These are phyloP conservation scores for Colletotrichum sansevieriae DNA, from an alignment of 2,329 filamentous ascomycete genomes.

Conservation along the genomic window DNA sequence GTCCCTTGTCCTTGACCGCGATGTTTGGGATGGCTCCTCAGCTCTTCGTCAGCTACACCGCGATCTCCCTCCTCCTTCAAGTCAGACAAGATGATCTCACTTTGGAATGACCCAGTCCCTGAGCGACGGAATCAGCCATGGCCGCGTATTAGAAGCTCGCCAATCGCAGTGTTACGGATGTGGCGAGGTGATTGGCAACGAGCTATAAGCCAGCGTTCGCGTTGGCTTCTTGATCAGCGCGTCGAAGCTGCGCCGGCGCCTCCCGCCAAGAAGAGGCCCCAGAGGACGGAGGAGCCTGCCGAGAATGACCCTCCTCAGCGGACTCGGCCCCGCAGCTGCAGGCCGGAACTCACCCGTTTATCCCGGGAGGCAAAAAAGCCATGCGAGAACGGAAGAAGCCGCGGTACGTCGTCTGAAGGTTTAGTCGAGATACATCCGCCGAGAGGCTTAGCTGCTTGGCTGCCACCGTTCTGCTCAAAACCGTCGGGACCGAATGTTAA, in stretches of 20 bases:
- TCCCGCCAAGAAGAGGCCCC: constrained; percentile 23
- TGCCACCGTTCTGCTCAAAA: neutral
- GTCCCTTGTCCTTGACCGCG: neutral
- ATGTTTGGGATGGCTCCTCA: neutral
- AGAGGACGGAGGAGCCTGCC: constrained; percentile 10
- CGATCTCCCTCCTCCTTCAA: neutral
- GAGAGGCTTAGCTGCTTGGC: constrained; percentile 12
- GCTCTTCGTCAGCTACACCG: neutral
- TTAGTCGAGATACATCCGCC: constrained; percentile 1
- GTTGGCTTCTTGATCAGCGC: constrained; percentile 20
- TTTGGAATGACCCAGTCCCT: constrained; percentile 8
- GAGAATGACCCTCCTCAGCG: neutral
- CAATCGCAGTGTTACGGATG: constrained; percentile 22
- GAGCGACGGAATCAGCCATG: constrained; percentile 19
- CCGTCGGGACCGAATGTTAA: constrained; percentile 31
- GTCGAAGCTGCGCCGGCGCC: constrained; percentile 20
- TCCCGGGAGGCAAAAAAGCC: constrained; percentile 10
- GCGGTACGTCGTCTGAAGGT: constrained; percentile 28
- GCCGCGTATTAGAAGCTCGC: constrained; percentile 21
- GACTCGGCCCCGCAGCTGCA: constrained; percentile 1
- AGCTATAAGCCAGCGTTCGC: neutral
- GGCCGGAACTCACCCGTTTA: constrained; percentile 6
- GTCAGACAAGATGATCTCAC: neutral
- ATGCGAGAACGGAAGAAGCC: constrained; percentile 28
- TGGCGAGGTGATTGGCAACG: constrained; percentile 12